Evolutionary conservation across 2,329 filamentous ascomycete genomes (phyloP), one percentile per base, ranked within the genome.

Genomic region (Byssoonygena ceratinophila): DNA sequence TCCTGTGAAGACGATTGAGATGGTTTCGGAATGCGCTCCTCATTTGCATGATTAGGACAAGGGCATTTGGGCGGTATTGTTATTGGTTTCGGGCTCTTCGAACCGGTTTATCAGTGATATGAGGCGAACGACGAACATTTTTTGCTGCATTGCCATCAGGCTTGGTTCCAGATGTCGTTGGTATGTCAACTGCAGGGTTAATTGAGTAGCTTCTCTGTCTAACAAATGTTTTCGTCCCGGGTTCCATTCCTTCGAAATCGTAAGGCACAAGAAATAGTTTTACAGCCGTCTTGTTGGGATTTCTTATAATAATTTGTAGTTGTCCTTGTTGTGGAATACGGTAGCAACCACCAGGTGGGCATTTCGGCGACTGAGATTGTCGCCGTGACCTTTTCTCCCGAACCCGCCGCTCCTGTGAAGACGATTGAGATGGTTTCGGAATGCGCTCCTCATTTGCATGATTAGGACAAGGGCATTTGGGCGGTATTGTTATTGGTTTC

Each of bases 241-340:
- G 80, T 56, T 92, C 85, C 91, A 98, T 98, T 48, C 88, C 91
- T 0, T 81, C 78, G 1, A 98, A 74, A 64, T 97, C 89, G 61
- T 97, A 98, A 0, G 91, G 92, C 2, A 98, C 81, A 22, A 97
- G 76, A 60, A 97, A 97, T 0, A 98, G 75, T 67, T 98, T 97
- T 51, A 97, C 91, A 1, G 92, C 92, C 2, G 92, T 97, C 66
- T 97, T 97, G 71, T 97, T 95, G 14, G 90, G 91, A 62, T 97
- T 98, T 67, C 97, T 97, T 66, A 98, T 87, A 56, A 98, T 84
- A 58, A 98, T 94, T 62, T 98, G 92, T 12, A 98, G 75, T 68
- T 97, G 92, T 0, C 92, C 92, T 66, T 90, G 85, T 63, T 92
- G 84, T 0, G 92, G 92, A 50, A 98, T 95, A 40, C 92, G 84